phyloP scores from a whole-genome alignment of 1,284 basidiomycete genomes.

The Ceratobasidium sp. region DNA sequence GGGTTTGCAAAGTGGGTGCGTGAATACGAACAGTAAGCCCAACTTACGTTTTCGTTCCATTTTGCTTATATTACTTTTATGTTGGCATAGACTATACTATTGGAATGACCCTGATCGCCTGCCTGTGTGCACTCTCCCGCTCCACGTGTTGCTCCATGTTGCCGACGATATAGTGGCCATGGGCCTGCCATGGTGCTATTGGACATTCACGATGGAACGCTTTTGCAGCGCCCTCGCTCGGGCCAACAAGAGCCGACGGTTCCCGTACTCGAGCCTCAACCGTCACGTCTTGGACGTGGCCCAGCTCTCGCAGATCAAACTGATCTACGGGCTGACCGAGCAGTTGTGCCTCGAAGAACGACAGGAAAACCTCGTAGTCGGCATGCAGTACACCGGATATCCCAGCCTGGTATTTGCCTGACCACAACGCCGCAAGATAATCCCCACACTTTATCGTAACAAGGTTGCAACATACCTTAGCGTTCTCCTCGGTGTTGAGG shows the following conservation, averaged over 20 bases:
- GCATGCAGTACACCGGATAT: constrained; percentile 1
- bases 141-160: constrained; percentile 58
- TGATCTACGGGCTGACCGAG: constrained; percentile 4
- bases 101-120: background rate
- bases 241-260: constrained; percentile 11
- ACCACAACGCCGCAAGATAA: background rate
- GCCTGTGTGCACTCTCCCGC: constrained; percentile 53
- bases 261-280: constrained; percentile 22
- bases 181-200: constrained; percentile 57
- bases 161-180: constrained; percentile 53
- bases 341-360: background rate
- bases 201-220: constrained; percentile 59
- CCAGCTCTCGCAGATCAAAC: constrained; percentile 24
- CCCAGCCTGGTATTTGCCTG: background rate
- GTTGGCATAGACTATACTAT: background rate
- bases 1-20: constrained; percentile 60
- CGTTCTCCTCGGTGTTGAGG: background rate
- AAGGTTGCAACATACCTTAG: background rate
- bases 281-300: constrained; percentile 13
- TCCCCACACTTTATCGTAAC: background rate
- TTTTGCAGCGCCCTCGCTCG: constrained; percentile 53
- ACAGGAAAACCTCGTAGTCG: background rate
- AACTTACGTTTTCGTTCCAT: constrained; percentile 54
- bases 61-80: constrained; percentile 47
- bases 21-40: constrained; percentile 58